Conservation (phyloP, 108 stramenopile species). For the Hondaea fermentalgiana region DNA sequence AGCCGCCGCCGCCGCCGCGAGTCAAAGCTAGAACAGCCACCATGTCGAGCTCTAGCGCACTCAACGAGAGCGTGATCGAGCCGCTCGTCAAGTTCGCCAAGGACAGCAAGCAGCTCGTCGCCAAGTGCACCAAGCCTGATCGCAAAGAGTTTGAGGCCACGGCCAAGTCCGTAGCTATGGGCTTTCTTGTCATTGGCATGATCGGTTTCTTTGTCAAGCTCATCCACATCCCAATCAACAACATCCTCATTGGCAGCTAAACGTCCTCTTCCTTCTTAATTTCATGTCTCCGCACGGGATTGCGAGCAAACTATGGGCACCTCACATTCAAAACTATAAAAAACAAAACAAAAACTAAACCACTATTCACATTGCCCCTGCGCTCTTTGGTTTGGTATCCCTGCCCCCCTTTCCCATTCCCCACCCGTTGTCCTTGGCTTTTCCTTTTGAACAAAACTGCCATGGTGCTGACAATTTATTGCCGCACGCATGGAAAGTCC, state of each 20-base stretch:
- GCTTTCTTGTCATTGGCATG: slow-evolving; percentile 98
- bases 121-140: slow-evolving; percentile 98
- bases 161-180: slow-evolving; percentile 82
- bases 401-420: too few relatives aligned
- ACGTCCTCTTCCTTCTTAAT: too few relatives aligned
- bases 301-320: too few relatives aligned
- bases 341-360: not conserved
- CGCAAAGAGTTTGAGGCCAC: slow-evolving; percentile 87
- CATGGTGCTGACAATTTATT: too few relatives aligned
- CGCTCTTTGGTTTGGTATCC: too few relatives aligned
- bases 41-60: not conserved
- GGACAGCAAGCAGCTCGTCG: slow-evolving; percentile 91
- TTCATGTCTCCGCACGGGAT: too few relatives aligned
- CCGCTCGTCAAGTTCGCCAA: slow-evolving; percentile 90
- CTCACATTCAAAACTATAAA: not conserved
- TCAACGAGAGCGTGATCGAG: slow-evolving; percentile 67
- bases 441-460: too few relatives aligned
- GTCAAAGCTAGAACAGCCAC: not conserved
- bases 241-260: slow-evolving; percentile 66
- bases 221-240: slow-evolving; percentile 99
- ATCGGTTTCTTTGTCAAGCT: slow-evolving; percentile 99
- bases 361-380: not conserved
- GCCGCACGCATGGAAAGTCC: too few relatives aligned
- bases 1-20: too few relatives aligned
- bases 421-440: too few relatives aligned